Evolutionary conservation across 345 rosid species (phyloP).

Genomic region (Eucalyptus viminalis): DNA sequence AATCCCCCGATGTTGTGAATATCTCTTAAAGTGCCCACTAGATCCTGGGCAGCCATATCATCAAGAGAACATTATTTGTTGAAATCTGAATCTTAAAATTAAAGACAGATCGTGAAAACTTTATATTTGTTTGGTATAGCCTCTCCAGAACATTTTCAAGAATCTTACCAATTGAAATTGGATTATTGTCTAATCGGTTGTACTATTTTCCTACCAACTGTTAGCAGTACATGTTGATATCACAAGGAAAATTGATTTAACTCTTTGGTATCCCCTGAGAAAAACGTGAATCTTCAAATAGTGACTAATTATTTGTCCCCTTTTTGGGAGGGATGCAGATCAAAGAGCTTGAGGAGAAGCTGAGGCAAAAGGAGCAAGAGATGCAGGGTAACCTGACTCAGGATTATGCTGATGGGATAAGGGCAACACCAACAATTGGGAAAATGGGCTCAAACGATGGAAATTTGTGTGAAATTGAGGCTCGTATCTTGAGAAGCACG

Average conservation of each 20-base stretch:
- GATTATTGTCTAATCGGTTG: not conserved
- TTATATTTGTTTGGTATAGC: not conserved
- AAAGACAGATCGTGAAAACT: not conserved
- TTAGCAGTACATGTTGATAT: not conserved
- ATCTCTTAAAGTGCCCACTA: not conserved
- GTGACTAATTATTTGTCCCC: not conserved
- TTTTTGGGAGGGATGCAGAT: constrained; percentile 19
- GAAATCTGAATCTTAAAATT: not conserved
- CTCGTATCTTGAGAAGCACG: constrained; percentile 49
- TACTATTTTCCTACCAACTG: not conserved
- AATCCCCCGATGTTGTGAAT: not conserved
- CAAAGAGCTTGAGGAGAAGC: constrained; percentile 71
- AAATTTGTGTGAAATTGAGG: constrained; percentile 29
- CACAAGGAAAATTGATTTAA: not conserved
- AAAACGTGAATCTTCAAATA: not conserved
- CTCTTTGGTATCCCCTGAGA: not conserved
- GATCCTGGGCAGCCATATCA: not conserved
- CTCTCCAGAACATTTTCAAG: not conserved
- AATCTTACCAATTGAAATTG: not conserved
- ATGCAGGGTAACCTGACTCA: constrained; percentile 15
- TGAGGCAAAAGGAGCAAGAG: constrained; percentile 61
- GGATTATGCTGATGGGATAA: constrained; percentile 16
- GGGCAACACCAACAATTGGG: constrained; percentile 39
- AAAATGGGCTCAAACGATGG: constrained; percentile 30
- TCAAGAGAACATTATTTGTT: not conserved